A percentile compares a stretch with the other conserved stretches of the same genome.
phyloP scores from a whole-genome alignment of 2,329 filamentous ascomycete species.

The Stachybotrys elegans region DNA sequence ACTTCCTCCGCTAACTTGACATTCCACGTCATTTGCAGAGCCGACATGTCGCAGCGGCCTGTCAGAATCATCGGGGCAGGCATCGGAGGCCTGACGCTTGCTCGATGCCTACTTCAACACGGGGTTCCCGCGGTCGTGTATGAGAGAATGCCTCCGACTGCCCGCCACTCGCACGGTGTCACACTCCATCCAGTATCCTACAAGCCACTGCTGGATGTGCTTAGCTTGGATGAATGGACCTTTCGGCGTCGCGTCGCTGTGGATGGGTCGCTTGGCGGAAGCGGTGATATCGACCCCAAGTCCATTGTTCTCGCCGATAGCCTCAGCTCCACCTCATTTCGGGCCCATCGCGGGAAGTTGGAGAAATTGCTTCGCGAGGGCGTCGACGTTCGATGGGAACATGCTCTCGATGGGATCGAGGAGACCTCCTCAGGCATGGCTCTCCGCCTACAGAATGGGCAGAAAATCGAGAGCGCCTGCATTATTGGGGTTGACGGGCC shows the following conservation, averaged over 20 bases:
- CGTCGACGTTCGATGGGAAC: conserved; percentile 5
- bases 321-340: conserved; percentile 1
- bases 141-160: conserved; percentile 4
- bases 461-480: conserved; percentile 2
- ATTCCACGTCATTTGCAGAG: not conserved
- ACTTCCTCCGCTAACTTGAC: no score
- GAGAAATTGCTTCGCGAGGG: conserved; percentile 8
- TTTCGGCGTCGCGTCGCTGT: conserved; percentile 6
- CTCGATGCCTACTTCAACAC: conserved; percentile 6
- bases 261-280: conserved; percentile 3
- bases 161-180: conserved; percentile 4
- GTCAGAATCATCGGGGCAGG: conserved; percentile 7
- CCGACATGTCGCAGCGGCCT: conserved; percentile 5
- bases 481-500: conserved; percentile 4
- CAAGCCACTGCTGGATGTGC: conserved; percentile 3
- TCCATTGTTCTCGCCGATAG: conserved; percentile 1
- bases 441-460: conserved; percentile 4
- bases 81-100: conserved; percentile 6
- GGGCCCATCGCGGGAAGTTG: conserved; percentile 4
- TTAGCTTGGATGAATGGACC: conserved; percentile 3
- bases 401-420: conserved; percentile 3
- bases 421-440: conserved; percentile 3
- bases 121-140: conserved; percentile 6
- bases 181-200: conserved; percentile 5
- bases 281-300: conserved; percentile 2